phyloP scores from a whole-genome alignment of 139 green algal species.

The Chlorella sp. region DNA sequence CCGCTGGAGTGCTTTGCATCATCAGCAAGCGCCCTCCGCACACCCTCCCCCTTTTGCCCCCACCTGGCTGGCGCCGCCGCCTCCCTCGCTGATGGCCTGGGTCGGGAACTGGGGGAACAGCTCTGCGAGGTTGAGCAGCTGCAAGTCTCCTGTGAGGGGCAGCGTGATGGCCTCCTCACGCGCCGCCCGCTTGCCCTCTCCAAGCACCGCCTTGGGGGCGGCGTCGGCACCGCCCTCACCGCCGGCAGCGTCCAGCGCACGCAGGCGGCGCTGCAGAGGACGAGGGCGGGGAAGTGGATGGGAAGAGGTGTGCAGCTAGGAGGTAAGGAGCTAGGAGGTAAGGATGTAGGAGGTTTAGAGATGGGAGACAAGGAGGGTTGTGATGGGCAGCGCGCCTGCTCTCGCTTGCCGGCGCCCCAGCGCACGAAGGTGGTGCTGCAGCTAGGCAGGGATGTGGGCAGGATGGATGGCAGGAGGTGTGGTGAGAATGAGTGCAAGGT shows the following conservation, averaged over 20 bases:
- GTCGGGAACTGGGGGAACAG: conserved; percentile 17
- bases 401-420: too few species aligned
- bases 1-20: too few species aligned
- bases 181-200: conserved; percentile 52
- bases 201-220: conserved; percentile 30
- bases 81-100: conserved; percentile 2
- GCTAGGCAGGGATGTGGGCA: not conserved
- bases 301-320: not conserved
- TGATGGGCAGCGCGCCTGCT: too few species aligned
- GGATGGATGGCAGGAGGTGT: too few species aligned
- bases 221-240: not conserved
- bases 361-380: too few species aligned
- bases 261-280: conserved; percentile 46
- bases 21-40: not conserved
- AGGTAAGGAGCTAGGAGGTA: not conserved
- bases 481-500: too few species aligned
- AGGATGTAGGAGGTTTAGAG: too few species aligned
- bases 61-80: not conserved
- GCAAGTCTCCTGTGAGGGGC: conserved; percentile 32
- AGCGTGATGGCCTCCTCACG: conserved; percentile 69
- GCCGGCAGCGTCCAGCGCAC: conserved; percentile 8
- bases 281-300: not conserved
- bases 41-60: not conserved
- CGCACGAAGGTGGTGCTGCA: not conserved
- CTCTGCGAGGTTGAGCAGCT: conserved; percentile 16